A percentile compares a stretch with the other conserved stretches of the same genome.
These are phyloP conservation scores for Aristolochia fimbriata DNA, from an alignment of 164 flowering plant genomes.

Conservation along the genomic window DNA sequence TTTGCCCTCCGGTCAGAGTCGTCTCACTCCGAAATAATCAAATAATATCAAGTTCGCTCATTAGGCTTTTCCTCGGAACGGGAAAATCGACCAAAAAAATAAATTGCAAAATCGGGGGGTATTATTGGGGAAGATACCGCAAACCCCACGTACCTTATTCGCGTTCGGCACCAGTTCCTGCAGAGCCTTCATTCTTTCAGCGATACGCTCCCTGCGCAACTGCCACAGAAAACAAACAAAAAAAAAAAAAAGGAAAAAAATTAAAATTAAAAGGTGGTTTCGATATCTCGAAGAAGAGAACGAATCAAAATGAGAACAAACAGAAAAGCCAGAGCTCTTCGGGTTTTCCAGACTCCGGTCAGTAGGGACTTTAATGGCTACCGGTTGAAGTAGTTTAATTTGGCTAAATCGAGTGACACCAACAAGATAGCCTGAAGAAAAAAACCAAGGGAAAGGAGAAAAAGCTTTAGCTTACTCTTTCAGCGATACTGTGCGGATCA, in stretches of 20 bases:
- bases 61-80: too few relatives aligned
- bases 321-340: neutral
- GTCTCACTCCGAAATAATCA: too few relatives aligned
- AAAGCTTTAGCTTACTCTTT: constrained; percentile 46
- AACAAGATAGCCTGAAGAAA: neutral
- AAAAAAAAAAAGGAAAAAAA: too few relatives aligned
- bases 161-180: constrained; percentile 98
- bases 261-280: neutral
- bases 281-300: neutral
- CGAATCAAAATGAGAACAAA: neutral
- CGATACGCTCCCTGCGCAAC: constrained; percentile 95
- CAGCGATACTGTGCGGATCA: constrained; percentile 98
- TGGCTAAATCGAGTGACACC: neutral
- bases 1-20: too few relatives aligned
- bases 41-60: too few relatives aligned
- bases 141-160: constrained; percentile 60
- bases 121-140: neutral
- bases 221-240: constrained; percentile 24
- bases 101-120: neutral
- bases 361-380: neutral
- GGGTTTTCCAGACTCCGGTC: constrained; percentile 1
- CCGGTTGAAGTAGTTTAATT: neutral
- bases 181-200: constrained; percentile 93
- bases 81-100: too few relatives aligned
- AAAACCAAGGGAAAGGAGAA: too few relatives aligned